Evolutionary conservation across 1,139 yeast genomes (phyloP).

Genomic region (Saccharomyces pastorianus): DNA sequence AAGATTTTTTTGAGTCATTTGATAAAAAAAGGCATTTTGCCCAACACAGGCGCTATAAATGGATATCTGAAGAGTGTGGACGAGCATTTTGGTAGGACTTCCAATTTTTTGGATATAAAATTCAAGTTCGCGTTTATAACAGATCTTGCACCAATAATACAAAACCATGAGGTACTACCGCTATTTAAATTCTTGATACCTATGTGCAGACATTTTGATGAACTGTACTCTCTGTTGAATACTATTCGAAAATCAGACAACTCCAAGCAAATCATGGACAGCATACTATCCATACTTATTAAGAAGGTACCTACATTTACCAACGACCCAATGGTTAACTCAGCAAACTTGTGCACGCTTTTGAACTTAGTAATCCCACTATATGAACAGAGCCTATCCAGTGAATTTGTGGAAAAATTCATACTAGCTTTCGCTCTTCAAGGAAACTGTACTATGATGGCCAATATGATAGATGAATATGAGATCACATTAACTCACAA

Average conservation of each 20-base stretch:
- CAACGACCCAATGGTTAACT: not conserved
- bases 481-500: not conserved
- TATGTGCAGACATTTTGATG: conserved; percentile 18
- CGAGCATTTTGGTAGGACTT: not conserved
- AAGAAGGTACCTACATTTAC: not conserved
- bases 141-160: conserved; percentile 16
- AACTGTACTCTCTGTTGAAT: conserved; percentile 12
- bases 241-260: conserved; percentile 9
- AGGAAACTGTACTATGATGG: conserved; percentile 4
- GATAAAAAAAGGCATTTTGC: conserved; percentile 9
- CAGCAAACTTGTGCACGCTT: not conserved
- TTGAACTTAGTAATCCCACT: not conserved
- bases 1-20: conserved; percentile 11
- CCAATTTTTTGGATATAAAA: conserved; percentile 8
- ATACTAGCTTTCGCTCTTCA: not conserved
- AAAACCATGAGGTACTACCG: conserved; percentile 8
- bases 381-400: not conserved
- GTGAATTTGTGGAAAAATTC: not conserved
- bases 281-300: not conserved
- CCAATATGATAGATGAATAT: conserved; percentile 3
- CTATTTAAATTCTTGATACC: conserved; percentile 14
- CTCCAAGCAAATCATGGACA: conserved; percentile 4
- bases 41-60: conserved; percentile 8
- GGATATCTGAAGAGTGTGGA: conserved; percentile 7
- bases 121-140: conserved; percentile 13